Conservation (phyloP, 164 flowering plant species). For the Umbellularia californica region DNA sequence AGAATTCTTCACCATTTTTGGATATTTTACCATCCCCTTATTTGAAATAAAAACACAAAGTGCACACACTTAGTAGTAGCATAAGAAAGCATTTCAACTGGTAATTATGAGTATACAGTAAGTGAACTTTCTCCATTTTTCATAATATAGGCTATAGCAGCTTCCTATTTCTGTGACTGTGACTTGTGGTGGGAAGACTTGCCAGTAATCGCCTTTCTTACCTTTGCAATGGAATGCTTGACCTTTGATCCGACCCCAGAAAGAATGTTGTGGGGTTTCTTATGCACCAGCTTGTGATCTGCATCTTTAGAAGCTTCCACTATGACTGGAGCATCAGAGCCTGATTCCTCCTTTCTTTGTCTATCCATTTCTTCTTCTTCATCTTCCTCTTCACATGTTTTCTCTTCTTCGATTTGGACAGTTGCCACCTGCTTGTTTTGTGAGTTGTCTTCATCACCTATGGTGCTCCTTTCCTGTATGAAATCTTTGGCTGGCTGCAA, state of each 20-base stretch:
- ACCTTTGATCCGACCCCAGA: slow-evolving; percentile 90
- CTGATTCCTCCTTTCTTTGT: slow-evolving; percentile 28
- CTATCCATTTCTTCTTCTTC: slow-evolving; percentile 36
- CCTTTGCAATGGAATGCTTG: slow-evolving; percentile 82
- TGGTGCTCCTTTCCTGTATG: slow-evolving; percentile 15
- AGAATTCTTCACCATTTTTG: neutral
- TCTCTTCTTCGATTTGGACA: slow-evolving; percentile 25
- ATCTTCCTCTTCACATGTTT: slow-evolving; percentile 30
- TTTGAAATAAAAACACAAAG: neutral
- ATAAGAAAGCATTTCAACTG: neutral
- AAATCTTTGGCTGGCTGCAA: slow-evolving; percentile 11
- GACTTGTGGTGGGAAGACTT: slow-evolving; percentile 58
- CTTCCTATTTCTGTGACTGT: slow-evolving; percentile 35
- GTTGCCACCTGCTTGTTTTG: slow-evolving; percentile 23
- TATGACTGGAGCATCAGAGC: slow-evolving; percentile 49
- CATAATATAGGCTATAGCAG: neutral
- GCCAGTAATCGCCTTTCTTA: slow-evolving; percentile 81
- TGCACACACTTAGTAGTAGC: neutral
- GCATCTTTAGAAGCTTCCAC: slow-evolving; percentile 54
- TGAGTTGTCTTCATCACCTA: slow-evolving; percentile 13
- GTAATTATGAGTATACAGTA: too few species aligned
- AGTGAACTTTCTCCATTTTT: neutral
- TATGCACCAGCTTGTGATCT: slow-evolving; percentile 44
- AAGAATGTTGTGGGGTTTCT: slow-evolving; percentile 63
- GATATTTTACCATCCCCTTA: slow-evolving; percentile 4